A percentile compares a stretch with the other conserved stretches of the same genome.
phyloP scores from a whole-genome alignment of 2,329 filamentous ascomycete genomes.

The Fusarium sarcochroum region DNA sequence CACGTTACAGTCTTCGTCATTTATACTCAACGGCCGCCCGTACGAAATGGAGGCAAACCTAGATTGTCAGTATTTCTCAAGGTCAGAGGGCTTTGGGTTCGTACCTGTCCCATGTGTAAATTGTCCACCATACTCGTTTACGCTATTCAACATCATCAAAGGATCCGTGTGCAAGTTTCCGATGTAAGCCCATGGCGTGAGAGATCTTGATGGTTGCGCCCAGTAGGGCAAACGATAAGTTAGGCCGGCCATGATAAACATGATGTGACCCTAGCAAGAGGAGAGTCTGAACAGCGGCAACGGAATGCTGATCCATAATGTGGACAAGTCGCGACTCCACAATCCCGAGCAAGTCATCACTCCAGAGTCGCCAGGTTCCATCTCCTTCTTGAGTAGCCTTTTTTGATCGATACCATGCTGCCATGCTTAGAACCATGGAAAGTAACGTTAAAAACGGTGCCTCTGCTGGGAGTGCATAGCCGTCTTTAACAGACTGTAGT shows the following conservation, averaged over 20 bases:
- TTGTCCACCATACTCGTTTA: neutral
- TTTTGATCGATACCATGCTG: neutral
- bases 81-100: neutral
- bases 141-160: neutral
- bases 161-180: neutral
- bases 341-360: neutral
- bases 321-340: neutral
- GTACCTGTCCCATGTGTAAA: constrained; percentile 4
- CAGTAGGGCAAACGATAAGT: neutral
- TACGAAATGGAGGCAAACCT: neutral
- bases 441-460: neutral
- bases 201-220: neutral
- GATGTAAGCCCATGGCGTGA: neutral
- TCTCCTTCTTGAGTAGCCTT: neutral
- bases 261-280: neutral
- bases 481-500: neutral
- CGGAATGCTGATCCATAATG: neutral
- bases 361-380: neutral
- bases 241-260: neutral
- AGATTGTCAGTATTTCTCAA: neutral
- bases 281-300: neutral
- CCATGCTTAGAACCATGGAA: neutral
- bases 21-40: neutral
- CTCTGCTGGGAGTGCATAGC: neutral
- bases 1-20: constrained; percentile 1